Percentiles rank a stretch among this genome's conserved stretches.
These are phyloP conservation scores for Blumeriella jaapii DNA, from an alignment of 2,329 filamentous ascomycete genomes.

Conservation along the genomic window DNA sequence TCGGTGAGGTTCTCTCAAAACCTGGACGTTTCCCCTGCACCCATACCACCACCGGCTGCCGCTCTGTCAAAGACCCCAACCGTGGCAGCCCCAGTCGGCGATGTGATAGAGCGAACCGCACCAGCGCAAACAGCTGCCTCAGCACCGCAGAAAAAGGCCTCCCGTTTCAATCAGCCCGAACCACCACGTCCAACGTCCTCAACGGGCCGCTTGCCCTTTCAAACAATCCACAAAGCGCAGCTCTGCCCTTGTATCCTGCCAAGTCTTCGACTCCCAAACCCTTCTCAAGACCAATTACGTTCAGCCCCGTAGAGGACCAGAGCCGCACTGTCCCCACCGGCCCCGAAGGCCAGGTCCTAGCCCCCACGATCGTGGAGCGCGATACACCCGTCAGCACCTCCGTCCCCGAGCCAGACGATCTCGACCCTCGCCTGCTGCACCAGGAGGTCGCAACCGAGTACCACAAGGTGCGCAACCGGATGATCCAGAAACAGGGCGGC, in stretches of 20 bases:
- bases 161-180: constrained; percentile 25
- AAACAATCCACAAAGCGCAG: constrained; percentile 8
- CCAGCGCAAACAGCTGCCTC: constrained; percentile 13
- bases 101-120: constrained; percentile 31
- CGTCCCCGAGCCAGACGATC: constrained; percentile 44
- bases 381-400: constrained; percentile 28
- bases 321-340: constrained; percentile 23
- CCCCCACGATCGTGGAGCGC: constrained; percentile 47
- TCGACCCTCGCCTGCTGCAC: constrained; percentile 61
- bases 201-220: constrained; percentile 16
- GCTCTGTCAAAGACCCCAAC: constrained; percentile 6
- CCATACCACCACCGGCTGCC: constrained; percentile 22
- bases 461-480: constrained; percentile 67
- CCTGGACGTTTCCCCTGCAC: constrained; percentile 54
- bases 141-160: constrained; percentile 28
- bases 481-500: constrained; percentile 74
- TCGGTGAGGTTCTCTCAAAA: constrained; percentile 69
- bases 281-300: constrained; percentile 21
- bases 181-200: constrained; percentile 11
- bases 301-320: constrained; percentile 14
- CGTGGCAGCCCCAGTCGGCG: constrained; percentile 33
- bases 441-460: constrained; percentile 76
- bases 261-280: constrained; percentile 16
- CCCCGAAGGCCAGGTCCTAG: constrained; percentile 39
- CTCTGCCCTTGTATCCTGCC: constrained; percentile 17